Conservation (phyloP, 2,329 filamentous ascomycete genomes). For the Didymella pinodella region DNA sequence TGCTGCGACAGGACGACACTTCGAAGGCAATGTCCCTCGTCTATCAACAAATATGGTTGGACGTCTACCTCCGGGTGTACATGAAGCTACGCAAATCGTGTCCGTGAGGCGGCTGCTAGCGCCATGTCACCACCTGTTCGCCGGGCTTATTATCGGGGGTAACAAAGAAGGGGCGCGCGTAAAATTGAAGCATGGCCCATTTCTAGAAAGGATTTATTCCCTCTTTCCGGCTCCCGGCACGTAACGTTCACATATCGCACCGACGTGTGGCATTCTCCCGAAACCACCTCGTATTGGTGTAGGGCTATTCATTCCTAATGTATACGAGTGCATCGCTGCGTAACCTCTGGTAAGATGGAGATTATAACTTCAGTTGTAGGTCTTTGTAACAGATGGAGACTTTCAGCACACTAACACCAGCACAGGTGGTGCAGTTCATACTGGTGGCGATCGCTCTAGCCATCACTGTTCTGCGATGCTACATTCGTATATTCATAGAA, state of each 20-base stretch:
- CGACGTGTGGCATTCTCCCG: neutral
- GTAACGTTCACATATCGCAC: neutral
- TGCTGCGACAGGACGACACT: constrained; percentile 1
- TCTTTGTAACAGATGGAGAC: neutral
- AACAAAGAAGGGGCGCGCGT: constrained; percentile 8
- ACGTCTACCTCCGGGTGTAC: neutral
- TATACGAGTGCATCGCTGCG: constrained; percentile 5
- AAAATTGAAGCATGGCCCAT: constrained; percentile 4
- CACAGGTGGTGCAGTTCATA: constrained; percentile 25
- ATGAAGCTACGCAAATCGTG: constrained; percentile 16
- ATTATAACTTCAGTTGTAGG: constrained; percentile 21
- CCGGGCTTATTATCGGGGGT: neutral
- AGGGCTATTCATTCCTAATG: neutral
- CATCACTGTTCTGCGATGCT: constrained; percentile 30
- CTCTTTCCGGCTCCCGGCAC: neutral
- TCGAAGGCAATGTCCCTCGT: neutral
- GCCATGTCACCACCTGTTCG: constrained; percentile 7
- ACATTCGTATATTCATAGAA: constrained; percentile 26
- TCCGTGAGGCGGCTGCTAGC: constrained; percentile 8
- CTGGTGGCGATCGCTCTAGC: constrained; percentile 27
- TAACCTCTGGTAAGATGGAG: constrained; percentile 14
- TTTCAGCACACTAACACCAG: constrained; percentile 3
- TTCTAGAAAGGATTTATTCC: neutral
- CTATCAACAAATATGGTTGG: neutral
- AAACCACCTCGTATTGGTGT: neutral